Evolutionary conservation across 768 basidiomycete genomes (phyloP), one percentile per base, ranked within the genome.

Genomic region (Rhizopogon sp.): DNA sequence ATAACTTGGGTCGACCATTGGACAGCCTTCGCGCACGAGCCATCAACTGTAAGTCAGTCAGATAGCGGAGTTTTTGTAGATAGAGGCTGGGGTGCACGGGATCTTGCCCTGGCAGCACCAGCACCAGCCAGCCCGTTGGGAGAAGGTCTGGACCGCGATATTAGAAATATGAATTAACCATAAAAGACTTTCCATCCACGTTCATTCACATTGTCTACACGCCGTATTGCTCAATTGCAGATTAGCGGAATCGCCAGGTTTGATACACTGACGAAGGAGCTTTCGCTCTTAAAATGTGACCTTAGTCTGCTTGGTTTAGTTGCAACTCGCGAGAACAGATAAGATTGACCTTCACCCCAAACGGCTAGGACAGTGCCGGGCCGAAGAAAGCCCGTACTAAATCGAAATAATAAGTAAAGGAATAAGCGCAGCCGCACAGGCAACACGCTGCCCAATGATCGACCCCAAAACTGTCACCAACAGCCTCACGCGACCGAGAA

Each of bases 401-500:
- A 17, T 10, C 6, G 17, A 20, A 22, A 13, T 35, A 25, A 25
- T 25, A 25, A 20, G 20, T 5, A 9, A 49, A 35, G 35, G 20
- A 22, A 25, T 28, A 16, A 4, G 25, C 35, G 47, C 35, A 49
- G 47, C 39, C 39, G 16, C 47, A 37, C 20, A 37, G 7, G 39
- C 35, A 56, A 55, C 61, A 56, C 46, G 55, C 20, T 13, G n/a
- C 53, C n/a, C 50, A 43, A 44, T 29, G 52, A 57, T 47, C 47
- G 57, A 63, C 67, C 67, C 67, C 59, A 71, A 71, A 68, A 62
- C 69, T 69, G 67, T 69, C 67, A 69, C 11, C 11, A 42, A 61
- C 60, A 65, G 62, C 52, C 57, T 58, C 60, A 54, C 54, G 57
- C 55, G 43, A 59, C 61, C 53, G 58, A 35, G 56, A 64, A 54